A percentile compares a stretch with the other conserved stretches of the same genome.
Evolutionary conservation across 345 rosid genomes (phyloP).

Genomic region (Cardamine resedifolia): DNA sequence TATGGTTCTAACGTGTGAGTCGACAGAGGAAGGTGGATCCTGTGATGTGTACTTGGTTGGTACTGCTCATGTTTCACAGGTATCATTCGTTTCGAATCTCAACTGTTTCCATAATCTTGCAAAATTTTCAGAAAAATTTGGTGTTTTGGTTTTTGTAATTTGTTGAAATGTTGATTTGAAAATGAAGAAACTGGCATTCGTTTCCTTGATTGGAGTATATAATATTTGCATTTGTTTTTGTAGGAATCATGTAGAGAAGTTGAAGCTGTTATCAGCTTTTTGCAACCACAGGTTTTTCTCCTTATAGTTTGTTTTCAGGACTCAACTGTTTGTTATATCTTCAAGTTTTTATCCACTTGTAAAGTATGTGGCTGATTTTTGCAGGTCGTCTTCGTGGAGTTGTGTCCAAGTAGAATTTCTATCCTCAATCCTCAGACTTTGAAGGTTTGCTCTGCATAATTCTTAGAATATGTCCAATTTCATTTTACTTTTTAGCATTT

Average conservation of each 20-base stretch:
- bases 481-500: background rate
- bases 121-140: too few species aligned
- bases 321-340: constrained; percentile 11
- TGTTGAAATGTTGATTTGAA: background rate
- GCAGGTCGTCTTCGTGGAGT: constrained; percentile 87
- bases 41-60: constrained; percentile 89
- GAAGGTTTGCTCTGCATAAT: constrained; percentile 50
- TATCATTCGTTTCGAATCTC: constrained; percentile 4
- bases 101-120: background rate
- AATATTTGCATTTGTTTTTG: constrained; percentile 12
- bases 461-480: background rate
- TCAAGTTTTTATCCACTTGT: background rate
- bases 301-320: constrained; percentile 21
- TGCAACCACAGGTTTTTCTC: constrained; percentile 83
- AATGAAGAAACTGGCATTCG: background rate
- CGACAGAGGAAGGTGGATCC: constrained; percentile 59
- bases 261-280: constrained; percentile 63
- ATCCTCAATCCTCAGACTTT: constrained; percentile 68
- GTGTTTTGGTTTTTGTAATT: too few species aligned
- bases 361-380: background rate
- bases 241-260: constrained; percentile 97
- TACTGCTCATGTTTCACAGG: constrained; percentile 91
- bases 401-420: constrained; percentile 78
- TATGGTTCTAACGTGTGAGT: constrained; percentile 64
- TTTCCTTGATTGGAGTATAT: too few species aligned